Percentiles rank a stretch among this genome's conserved stretches.
These are phyloP conservation scores for Ophiosphaerella korrae DNA, from an alignment of 2,329 filamentous ascomycete genomes.

Conservation along the genomic window DNA sequence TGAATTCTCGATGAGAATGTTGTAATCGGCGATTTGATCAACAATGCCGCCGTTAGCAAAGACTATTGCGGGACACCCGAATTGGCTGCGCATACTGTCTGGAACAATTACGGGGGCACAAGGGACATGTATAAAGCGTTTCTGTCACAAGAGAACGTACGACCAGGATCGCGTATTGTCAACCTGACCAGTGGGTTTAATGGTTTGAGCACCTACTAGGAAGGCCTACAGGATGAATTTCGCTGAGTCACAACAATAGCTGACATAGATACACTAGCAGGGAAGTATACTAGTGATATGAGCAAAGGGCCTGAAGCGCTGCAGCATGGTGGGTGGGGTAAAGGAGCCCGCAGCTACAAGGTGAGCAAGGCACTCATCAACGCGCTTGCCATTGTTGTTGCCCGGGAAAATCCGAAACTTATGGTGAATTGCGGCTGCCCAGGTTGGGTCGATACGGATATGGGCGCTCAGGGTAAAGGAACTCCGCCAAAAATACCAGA, in stretches of 20 bases:
- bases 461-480: conserved; percentile 23
- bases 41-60: conserved; percentile 28
- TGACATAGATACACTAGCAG: conserved; percentile 9
- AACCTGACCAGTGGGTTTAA: conserved; percentile 19
- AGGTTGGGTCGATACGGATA: conserved; percentile 29
- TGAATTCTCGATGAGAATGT: conserved; percentile 1
- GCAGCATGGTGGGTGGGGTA: conserved; percentile 10
- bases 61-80: conserved; percentile 17
- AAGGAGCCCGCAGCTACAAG: conserved; percentile 22
- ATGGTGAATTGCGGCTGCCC: conserved; percentile 25
- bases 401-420: conserved; percentile 9
- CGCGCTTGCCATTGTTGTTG: conserved; percentile 19
- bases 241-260: background rate
- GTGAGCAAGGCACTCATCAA: conserved; percentile 31
- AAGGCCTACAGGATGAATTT: conserved; percentile 1
- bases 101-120: conserved; percentile 23
- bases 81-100: conserved; percentile 11
- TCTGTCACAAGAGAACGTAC: conserved; percentile 12
- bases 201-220: conserved; percentile 11
- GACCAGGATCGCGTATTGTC: conserved; percentile 18
- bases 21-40: conserved; percentile 26
- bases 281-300: conserved; percentile 4
- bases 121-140: conserved; percentile 20
- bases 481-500: conserved; percentile 24
- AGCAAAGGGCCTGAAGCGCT: background rate